Conservation (phyloP, 768 basidiomycete species). For the Lentinula boryana region DNA sequence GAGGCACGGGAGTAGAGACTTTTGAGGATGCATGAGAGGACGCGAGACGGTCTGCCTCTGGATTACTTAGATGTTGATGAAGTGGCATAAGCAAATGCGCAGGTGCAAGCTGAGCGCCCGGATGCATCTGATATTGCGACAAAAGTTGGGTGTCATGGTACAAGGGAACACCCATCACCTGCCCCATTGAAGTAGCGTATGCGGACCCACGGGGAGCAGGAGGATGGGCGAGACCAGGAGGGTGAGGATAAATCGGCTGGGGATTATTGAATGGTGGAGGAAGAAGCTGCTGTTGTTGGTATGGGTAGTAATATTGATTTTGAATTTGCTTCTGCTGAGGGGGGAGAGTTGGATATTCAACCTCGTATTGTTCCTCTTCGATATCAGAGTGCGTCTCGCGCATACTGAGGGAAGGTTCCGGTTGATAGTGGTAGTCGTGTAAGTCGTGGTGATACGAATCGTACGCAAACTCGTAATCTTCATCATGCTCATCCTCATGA, state of each 20-base stretch:
- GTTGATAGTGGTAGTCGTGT: slow-evolving; percentile 7
- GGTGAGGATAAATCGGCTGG: slow-evolving; percentile 11
- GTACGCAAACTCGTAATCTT: slow-evolving; percentile 31
- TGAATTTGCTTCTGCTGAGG: slow-evolving; percentile 17
- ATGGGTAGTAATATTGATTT: slow-evolving; percentile 15
- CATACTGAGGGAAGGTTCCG: slow-evolving; percentile 7
- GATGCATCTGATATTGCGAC: slow-evolving; percentile 28
- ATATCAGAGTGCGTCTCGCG: slow-evolving; percentile 6
- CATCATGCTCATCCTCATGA: slow-evolving; percentile 63
- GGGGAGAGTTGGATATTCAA: slow-evolving; percentile 20
- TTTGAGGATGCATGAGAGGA: slow-evolving; percentile 16
- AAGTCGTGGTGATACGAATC: slow-evolving; percentile 29
- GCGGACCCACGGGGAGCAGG: slow-evolving; percentile 2
- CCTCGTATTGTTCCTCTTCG: slow-evolving; percentile 4
- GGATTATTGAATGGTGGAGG: background rate
- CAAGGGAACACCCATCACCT: background rate
- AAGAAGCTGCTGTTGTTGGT: slow-evolving; percentile 14
- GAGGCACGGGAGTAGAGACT: slow-evolving; percentile 5
- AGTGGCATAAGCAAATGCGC: slow-evolving; percentile 8
- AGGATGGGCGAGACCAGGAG: slow-evolving; percentile 7
- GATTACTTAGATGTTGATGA: background rate
- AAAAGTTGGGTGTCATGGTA: slow-evolving; percentile 6
- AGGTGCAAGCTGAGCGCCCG: slow-evolving; percentile 14
- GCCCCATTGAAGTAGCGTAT: background rate
- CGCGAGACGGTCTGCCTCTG: background rate